Conservation (phyloP, 176 grass and related monocot species). For the Melocanna baccifera region DNA sequence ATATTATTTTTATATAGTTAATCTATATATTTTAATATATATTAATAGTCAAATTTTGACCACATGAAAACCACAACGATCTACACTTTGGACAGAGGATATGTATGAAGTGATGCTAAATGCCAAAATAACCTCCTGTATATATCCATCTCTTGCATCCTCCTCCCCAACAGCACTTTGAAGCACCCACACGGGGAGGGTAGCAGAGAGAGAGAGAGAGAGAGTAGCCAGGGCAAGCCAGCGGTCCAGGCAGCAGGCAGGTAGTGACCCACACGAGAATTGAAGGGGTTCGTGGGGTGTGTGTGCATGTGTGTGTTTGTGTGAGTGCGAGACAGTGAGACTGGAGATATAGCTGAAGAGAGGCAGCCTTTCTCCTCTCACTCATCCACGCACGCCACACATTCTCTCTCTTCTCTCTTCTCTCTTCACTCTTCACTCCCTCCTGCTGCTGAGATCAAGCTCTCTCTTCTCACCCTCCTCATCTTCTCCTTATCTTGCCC, state of each 20-base stretch:
- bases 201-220: slow-evolving; percentile 34
- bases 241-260: slow-evolving; percentile 41
- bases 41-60: too few species aligned
- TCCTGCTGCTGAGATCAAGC: neutral
- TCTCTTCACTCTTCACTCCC: neutral
- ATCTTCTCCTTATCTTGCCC: neutral
- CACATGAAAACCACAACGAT: too few species aligned
- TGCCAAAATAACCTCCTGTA: slow-evolving; percentile 16
- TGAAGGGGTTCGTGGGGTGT: slow-evolving; percentile 41
- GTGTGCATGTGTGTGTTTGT: slow-evolving; percentile 29
- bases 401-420: neutral
- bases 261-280: slow-evolving; percentile 51
- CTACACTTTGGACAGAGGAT: too few species aligned
- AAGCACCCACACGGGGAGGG: slow-evolving; percentile 15
- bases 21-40: too few species aligned
- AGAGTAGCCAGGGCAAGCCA: neutral
- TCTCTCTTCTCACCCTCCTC: neutral
- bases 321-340: slow-evolving; percentile 62
- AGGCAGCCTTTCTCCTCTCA: slow-evolving; percentile 29
- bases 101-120: neutral
- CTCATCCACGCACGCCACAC: neutral
- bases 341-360: slow-evolving; percentile 55
- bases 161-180: slow-evolving; percentile 23
- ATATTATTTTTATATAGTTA: too few species aligned
- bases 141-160: neutral